A percentile compares a stretch with the other conserved stretches of the same genome.
phyloP scores from a whole-genome alignment of 257 asterid species.

The Penstemon newberryi region DNA sequence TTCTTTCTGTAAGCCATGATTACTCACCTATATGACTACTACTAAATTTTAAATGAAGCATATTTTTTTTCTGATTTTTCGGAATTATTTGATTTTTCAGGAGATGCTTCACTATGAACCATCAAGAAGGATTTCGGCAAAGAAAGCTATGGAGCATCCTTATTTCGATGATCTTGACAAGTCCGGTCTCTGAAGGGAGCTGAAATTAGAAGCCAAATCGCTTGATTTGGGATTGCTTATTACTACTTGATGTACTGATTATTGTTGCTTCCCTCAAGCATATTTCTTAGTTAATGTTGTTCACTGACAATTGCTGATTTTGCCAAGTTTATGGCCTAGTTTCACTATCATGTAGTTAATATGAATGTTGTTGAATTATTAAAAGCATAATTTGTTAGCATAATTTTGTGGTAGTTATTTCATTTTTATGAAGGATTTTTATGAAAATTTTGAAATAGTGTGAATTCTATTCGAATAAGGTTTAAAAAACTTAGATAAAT shows the following conservation, averaged over 20 bases:
- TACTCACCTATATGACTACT: background rate
- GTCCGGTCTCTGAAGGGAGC: slow-evolving; percentile 36
- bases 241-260: background rate
- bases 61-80: background rate
- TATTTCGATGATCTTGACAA: slow-evolving; percentile 86
- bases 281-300: slow-evolving; percentile 5
- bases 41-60: background rate
- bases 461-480: too few relatives aligned
- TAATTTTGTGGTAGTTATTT: too few relatives aligned
- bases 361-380: too few relatives aligned
- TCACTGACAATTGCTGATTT: slow-evolving; percentile 1
- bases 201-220: background rate
- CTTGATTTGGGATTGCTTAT: background rate
- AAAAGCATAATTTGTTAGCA: too few relatives aligned
- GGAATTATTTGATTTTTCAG: slow-evolving; percentile 36
- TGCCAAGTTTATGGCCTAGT: too few relatives aligned
- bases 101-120: slow-evolving; percentile 95
- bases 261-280: slow-evolving; percentile 48
- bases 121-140: slow-evolving; percentile 86
- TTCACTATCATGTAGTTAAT: too few relatives aligned
- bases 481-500: too few relatives aligned
- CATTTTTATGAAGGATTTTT: background rate
- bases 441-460: too few relatives aligned
- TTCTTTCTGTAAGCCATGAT: slow-evolving; percentile 53
- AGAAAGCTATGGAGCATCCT: slow-evolving; percentile 95